These are phyloP conservation scores for Penicillium freii DNA, from an alignment of 2,329 filamentous ascomycete species.

Conservation along the genomic window DNA sequence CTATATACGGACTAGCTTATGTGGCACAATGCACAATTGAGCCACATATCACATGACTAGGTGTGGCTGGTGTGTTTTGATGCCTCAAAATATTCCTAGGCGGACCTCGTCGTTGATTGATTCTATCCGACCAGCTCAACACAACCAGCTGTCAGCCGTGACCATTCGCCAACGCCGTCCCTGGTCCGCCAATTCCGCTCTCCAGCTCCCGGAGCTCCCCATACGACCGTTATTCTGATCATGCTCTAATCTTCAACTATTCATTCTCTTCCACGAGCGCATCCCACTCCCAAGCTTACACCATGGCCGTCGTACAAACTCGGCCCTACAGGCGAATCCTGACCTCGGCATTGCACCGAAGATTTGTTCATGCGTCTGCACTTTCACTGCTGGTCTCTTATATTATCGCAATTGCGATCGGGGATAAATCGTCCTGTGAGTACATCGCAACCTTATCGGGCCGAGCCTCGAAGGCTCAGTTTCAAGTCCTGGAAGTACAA, in stretches of 20 bases:
- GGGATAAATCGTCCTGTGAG: conserved; percentile 68
- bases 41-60: conserved; percentile 28
- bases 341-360: conserved; percentile 80
- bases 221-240: conserved; percentile 18
- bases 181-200: not conserved
- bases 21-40: not conserved
- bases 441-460: conserved; percentile 16
- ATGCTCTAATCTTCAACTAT: conserved; percentile 23
- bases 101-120: conserved; percentile 11
- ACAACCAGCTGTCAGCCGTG: conserved; percentile 7
- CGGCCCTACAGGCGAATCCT: conserved; percentile 79
- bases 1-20: conserved; percentile 12
- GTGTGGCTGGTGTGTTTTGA: conserved; percentile 36
- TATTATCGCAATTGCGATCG: conserved; percentile 66
- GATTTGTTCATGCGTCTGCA: conserved; percentile 76
- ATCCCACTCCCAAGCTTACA: conserved; percentile 27
- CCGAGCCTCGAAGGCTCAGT: not conserved
- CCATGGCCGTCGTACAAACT: conserved; percentile 40
- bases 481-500: not conserved
- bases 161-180: conserved; percentile 4
- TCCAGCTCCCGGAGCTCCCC: conserved; percentile 11
- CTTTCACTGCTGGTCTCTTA: conserved; percentile 72
- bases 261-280: conserved; percentile 24
- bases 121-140: conserved; percentile 13
- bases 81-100: conserved; percentile 32